These are phyloP conservation scores for Terfezia claveryi DNA, from an alignment of 495 filamentous ascomycete species.

Conservation along the genomic window DNA sequence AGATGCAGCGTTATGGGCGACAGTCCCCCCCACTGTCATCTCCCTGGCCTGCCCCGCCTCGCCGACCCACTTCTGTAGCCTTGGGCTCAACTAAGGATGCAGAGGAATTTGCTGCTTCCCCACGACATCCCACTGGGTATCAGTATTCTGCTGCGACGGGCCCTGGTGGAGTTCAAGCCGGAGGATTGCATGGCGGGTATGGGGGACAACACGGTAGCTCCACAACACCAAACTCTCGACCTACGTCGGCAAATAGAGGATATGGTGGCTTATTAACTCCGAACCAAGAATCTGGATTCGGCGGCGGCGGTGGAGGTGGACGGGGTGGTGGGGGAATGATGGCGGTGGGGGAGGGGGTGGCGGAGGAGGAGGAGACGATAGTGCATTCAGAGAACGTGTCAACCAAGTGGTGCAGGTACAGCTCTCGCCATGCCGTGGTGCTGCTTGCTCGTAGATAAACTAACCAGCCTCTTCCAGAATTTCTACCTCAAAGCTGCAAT, in stretches of 20 bases:
- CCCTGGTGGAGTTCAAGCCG: background rate
- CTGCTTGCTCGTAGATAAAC: background rate
- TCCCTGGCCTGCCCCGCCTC: background rate
- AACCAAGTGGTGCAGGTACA: conserved; percentile 14
- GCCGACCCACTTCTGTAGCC: background rate
- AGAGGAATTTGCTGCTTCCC: background rate
- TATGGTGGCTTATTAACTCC: background rate
- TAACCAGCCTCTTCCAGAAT: conserved; percentile 34
- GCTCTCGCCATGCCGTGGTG: background rate
- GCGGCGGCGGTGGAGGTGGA: background rate
- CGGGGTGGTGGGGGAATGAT: background rate
- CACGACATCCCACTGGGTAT: background rate
- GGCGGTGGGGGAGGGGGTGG: background rate
- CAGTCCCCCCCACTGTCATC: background rate
- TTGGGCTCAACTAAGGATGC: background rate
- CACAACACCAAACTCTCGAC: background rate
- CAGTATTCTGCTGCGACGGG: background rate
- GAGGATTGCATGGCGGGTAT: background rate
- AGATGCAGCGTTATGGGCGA: background rate
- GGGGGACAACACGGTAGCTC: background rate
- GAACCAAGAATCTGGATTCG: background rate
- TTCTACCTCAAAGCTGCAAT: conserved; percentile 77
- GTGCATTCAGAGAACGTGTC: conserved; percentile 15
- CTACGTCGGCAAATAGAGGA: background rate
- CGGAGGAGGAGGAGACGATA: conserved; percentile 3